phyloP scores from a whole-genome alignment of 441 rosid genomes.

The Populus hybrid region DNA sequence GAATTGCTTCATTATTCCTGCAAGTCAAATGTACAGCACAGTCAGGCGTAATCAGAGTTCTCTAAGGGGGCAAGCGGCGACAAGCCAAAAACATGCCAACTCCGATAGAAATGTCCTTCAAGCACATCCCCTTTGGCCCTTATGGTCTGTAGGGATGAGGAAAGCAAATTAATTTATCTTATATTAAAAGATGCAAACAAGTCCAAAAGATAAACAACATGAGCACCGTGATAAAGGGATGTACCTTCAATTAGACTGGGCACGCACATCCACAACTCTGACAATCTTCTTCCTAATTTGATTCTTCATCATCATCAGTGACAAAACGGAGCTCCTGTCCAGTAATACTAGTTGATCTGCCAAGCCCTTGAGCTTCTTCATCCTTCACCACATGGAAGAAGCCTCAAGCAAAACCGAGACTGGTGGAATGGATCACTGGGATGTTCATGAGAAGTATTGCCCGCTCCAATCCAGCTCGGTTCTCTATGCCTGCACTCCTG shows the following conservation, averaged over 20 bases:
- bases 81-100: slow-evolving; percentile 9
- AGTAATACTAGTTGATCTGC: too few species aligned
- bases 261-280: too few species aligned
- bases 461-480: too few species aligned
- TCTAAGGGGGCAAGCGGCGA: background rate
- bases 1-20: background rate
- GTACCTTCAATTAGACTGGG: background rate
- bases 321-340: too few species aligned
- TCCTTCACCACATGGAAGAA: too few species aligned
- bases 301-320: too few species aligned
- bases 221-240: background rate
- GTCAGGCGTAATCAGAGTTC: slow-evolving; percentile 2
- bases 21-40: background rate
- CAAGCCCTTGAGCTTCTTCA: too few species aligned
- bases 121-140: slow-evolving; percentile 12
- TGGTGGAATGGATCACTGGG: too few species aligned
- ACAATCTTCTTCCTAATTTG: too few species aligned
- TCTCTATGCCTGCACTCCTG: too few species aligned
- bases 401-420: too few species aligned
- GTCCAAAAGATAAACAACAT: background rate
- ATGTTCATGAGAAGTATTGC: too few species aligned
- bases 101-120: background rate
- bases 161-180: background rate
- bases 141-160: slow-evolving; percentile 13
- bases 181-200: background rate